Base-by-base conservation (phyloP, 495 filamentous ascomycete genomes). In the Cairneyella variabilis region DNA sequence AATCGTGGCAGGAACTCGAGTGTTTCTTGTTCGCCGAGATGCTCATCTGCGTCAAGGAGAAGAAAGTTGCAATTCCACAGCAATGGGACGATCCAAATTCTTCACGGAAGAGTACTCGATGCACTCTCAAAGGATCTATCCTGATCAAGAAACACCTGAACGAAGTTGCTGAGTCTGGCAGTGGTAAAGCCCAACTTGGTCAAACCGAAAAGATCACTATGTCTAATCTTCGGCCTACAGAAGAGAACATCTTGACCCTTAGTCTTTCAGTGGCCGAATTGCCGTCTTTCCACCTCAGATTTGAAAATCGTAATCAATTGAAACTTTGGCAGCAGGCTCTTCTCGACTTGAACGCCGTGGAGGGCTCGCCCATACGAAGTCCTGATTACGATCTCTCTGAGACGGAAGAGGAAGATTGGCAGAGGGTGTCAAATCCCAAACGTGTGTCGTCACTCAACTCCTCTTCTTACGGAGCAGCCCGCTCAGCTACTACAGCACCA, bases 41-140 rank as follows among this genome's bases (percentile, higher is more conserved):
- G 93, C 90, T 99, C 47, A 99, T 99, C 58, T 99, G 93, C 66
- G 90, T 97, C 54, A 99, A 97, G 70, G 93, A 97, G 64, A 97
- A 96, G 78, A 95, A 91, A 68, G 68, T 76, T 22, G 57, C 73
- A 3, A 67, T 66, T 57, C 38, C 71, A 50, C 69, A 72, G 52
- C 76, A 84, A 58, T 87, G 83, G 83, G 80, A 83, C 25, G 79
- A 82, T 32, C 72, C 71, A 21, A 75, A 76, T 3, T 64, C 74
- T 22, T 76, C 73, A 61, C 76, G 72, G 40, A 93, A 87, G 66
- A 67, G 77, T 6, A 83, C 78, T 3, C 83, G 89, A 48, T 96
- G 84, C 71, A 96, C 91, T 6, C 73, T 99, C 28, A 99, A 99
- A 70, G 93, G 93, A 7, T 97, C 95, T 2, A 99, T 99, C 51